phyloP scores from a whole-genome alignment of 192 early-diverging fungal species.

The Rhizophlyctis rosea region DNA sequence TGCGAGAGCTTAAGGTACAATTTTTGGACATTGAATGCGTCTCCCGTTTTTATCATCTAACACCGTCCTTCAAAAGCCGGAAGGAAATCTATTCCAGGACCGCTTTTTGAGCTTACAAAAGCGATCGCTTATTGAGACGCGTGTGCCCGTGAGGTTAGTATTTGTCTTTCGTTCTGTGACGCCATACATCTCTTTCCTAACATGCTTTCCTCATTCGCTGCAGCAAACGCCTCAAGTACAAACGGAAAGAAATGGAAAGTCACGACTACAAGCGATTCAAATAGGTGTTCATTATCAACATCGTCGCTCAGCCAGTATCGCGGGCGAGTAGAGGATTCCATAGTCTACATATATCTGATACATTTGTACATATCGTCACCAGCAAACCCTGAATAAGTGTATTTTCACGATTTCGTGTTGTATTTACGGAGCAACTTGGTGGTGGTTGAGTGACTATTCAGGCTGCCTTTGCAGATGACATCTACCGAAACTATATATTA shows the following conservation, averaged over 20 bases:
- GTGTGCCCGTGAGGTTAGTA: slow-evolving; percentile 44
- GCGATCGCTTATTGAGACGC: slow-evolving; percentile 47
- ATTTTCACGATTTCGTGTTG: too few relatives aligned
- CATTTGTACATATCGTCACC: too few relatives aligned
- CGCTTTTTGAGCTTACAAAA: slow-evolving; percentile 49
- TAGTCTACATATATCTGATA: too few relatives aligned
- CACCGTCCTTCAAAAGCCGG: slow-evolving; percentile 28
- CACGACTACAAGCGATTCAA: slow-evolving; percentile 59
- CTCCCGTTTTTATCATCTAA: background rate
- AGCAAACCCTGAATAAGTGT: too few relatives aligned
- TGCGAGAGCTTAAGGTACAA: slow-evolving; percentile 37
- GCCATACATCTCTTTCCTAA: background rate
- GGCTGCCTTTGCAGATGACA: too few relatives aligned
- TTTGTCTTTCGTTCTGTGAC: background rate
- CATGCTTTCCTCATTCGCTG: slow-evolving; percentile 2
- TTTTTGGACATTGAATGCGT: background rate
- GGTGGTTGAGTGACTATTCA: too few relatives aligned
- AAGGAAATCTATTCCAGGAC: slow-evolving; percentile 53
- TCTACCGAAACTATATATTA: too few relatives aligned
- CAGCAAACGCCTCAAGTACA: slow-evolving; percentile 35
- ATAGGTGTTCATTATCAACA: too few relatives aligned
- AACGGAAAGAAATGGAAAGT: slow-evolving; percentile 44
- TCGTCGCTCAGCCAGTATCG: too few relatives aligned
- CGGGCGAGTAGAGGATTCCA: too few relatives aligned
- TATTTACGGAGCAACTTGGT: too few relatives aligned